Conservation (phyloP, 495 filamentous ascomycete species). For the Neurospora terricola region DNA sequence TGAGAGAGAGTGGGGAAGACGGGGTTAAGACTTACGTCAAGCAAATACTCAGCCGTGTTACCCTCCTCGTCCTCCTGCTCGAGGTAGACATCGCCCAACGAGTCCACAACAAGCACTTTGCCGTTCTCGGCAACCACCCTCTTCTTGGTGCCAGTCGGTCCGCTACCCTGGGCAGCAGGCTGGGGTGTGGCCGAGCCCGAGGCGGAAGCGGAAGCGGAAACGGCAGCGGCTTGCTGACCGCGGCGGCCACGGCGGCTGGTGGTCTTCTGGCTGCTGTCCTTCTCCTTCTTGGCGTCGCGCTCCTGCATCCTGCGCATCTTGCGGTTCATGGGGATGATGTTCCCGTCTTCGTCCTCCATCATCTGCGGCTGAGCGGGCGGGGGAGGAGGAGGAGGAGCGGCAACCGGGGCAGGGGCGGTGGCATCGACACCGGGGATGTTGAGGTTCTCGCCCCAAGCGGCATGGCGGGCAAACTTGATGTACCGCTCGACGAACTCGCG, state of each 20-base stretch:
- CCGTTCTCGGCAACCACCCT: slow-evolving; percentile 86
- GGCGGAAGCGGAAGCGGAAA: slow-evolving; percentile 6
- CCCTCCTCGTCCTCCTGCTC: slow-evolving; percentile 86
- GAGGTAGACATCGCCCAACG: slow-evolving; percentile 80
- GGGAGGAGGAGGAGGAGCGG: slow-evolving; percentile 27
- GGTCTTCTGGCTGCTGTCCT: slow-evolving; percentile 25
- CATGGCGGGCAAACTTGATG: slow-evolving; percentile 76
- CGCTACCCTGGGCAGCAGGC: slow-evolving; percentile 25
- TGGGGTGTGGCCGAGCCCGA: slow-evolving; percentile 23
- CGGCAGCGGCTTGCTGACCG: neutral
- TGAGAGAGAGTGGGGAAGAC: neutral
- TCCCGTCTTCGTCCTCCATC: slow-evolving; percentile 39
- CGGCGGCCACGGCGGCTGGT: slow-evolving; percentile 12
- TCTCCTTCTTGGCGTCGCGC: slow-evolving; percentile 63
- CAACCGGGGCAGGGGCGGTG: slow-evolving; percentile 27
- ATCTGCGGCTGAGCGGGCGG: slow-evolving; percentile 19
- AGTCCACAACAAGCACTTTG: slow-evolving; percentile 88
- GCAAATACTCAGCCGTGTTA: slow-evolving; percentile 65
- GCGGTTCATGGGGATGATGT: slow-evolving; percentile 58
- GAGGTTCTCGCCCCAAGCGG: slow-evolving; percentile 69
- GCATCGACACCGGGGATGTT: slow-evolving; percentile 50
- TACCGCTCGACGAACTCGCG: slow-evolving; percentile 83
- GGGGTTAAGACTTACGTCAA: slow-evolving; percentile 52
- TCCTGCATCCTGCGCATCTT: slow-evolving; percentile 82
- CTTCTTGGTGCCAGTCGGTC: slow-evolving; percentile 61